Evolutionary conservation across 768 basidiomycete genomes (phyloP).

Genomic region (Mycena latifolia): DNA sequence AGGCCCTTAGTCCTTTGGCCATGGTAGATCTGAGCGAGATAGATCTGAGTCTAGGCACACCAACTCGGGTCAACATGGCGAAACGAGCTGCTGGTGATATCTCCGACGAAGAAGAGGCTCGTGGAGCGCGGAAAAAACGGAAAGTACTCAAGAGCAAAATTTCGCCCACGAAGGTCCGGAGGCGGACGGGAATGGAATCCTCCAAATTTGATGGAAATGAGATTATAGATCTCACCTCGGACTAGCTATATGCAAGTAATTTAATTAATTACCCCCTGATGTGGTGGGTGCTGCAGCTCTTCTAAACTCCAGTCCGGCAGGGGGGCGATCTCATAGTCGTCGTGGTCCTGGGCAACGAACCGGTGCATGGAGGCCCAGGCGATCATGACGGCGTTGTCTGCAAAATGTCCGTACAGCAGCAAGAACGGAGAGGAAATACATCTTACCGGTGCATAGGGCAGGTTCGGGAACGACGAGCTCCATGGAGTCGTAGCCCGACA

Average conservation of each 20-base stretch:
- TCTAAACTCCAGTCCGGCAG: conserved; percentile 87
- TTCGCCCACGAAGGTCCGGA: no score
- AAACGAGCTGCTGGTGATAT: not conserved
- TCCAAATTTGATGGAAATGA: conserved; percentile 34
- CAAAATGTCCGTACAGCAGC: not conserved
- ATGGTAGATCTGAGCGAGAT: not conserved
- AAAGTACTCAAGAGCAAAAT: no score
- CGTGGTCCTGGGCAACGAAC: conserved; percentile 72
- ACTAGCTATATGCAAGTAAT: not conserved
- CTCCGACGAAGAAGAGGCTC: not conserved
- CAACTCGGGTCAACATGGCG: no score
- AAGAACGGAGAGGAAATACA: not conserved
- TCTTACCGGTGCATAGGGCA: conserved; percentile 83
- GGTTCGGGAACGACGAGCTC: conserved; percentile 80
- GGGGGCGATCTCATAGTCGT: conserved; percentile 71
- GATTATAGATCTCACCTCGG: conserved; percentile 26
- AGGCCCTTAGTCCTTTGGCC: not conserved
- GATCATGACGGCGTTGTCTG: conserved; percentile 98
- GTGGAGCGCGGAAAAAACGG: no score
- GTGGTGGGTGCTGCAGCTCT: conserved; percentile 46
- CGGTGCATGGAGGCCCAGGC: conserved; percentile 92
- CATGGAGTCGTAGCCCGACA: conserved; percentile 45
- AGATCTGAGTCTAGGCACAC: not conserved
- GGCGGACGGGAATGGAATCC: conserved; percentile 41
- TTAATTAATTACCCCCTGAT: not conserved